A percentile compares a stretch with the other conserved stretches of the same genome.
Evolutionary conservation across 768 basidiomycete species (phyloP).

Genomic region (Auricularia sp.): DNA sequence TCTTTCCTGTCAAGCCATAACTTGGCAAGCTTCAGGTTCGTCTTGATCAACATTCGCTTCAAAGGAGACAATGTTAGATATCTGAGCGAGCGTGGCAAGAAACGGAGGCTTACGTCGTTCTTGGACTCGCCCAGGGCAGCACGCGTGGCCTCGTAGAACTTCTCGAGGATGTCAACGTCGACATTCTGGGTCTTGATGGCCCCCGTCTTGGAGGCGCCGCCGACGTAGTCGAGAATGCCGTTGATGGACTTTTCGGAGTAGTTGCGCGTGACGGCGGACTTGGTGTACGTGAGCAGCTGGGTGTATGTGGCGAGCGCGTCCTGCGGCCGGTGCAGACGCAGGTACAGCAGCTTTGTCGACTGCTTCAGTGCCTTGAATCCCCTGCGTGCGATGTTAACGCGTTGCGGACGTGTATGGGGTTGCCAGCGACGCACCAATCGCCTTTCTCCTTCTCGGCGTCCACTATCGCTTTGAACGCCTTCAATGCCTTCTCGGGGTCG

Average conservation of each 20-base stretch:
- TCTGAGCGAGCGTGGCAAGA: not conserved
- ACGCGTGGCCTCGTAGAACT: constrained; percentile 91
- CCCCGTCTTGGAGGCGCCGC: constrained; percentile 53
- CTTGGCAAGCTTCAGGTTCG: constrained; percentile 93
- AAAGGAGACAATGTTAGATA: not conserved
- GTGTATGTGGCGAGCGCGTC: constrained; percentile 83
- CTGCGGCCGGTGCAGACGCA: constrained; percentile 63
- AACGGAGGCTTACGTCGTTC: constrained; percentile 63
- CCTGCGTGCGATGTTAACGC: constrained; percentile 35
- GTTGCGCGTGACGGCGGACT: constrained; percentile 88
- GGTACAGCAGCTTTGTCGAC: constrained; percentile 86
- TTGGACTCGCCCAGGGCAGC: constrained; percentile 84
- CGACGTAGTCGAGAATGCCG: constrained; percentile 94
- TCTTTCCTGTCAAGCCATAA: constrained; percentile 95
- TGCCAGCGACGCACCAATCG: constrained; percentile 59
- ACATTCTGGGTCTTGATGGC: constrained; percentile 28
- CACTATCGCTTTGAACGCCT: constrained; percentile 81
- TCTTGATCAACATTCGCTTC: constrained; percentile 87
- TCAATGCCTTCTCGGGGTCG: constrained; percentile 81
- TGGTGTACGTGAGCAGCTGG: constrained; percentile 84
- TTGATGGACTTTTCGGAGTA: constrained; percentile 99
- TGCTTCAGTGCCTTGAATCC: constrained; percentile 99
- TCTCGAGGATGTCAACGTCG: constrained; percentile 74
- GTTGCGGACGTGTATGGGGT: not conserved
- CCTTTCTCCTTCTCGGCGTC: constrained; percentile 87